Evolutionary conservation across 2,329 filamentous ascomycete species (phyloP), one percentile per base, ranked within the genome.

Genomic region (Metarhizium sp.): DNA sequence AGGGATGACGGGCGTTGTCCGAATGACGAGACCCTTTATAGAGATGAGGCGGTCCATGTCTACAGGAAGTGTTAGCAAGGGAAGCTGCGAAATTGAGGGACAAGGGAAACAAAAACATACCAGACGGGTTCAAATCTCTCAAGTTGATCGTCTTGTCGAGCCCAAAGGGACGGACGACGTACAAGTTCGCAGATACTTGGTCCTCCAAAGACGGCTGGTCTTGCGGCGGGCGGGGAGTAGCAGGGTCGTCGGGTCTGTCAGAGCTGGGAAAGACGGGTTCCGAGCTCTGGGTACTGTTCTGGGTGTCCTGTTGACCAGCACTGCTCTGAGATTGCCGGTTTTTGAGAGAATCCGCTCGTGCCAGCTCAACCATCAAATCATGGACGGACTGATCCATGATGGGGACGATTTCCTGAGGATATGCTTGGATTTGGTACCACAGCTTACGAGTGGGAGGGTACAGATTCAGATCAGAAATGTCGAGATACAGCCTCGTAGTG

Each of bases 1-100:
- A 0, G 94, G 94, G 60, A 99, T 97, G 61, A 99, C 89, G 0
- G 94, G 91, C 0, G 94, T 97, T 3, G 94, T 88, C 59, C 94
- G 86, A 65, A 99, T 99, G 58, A 99, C 94, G 16, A 99, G 79
- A 49, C 94, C 94, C 73, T 97, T 99, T 72, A 99, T 86, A 61
- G 87, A 90, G 61, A 99, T 87, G 61, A 99, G 81, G 67, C 95
- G 95, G 72, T 99, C 95, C 82, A 97, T 96, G 66, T 97, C 90
- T 80, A 38, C 14, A 36, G 8, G 62, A 34, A 52, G 32, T 59
- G 60, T 52, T 20, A 46, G 18, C 5, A 32, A 11, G 10, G 18
- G 4, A 10, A 34, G 13, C 14, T 25, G 25, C 3, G 5, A 6
- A 20, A 11, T 5, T 8, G 20, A 7, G n/a, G 45, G 3, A 40